Evolutionary conservation across 495 filamentous ascomycete genomes (phyloP).

Genomic region (Amorphotheca resinae): DNA sequence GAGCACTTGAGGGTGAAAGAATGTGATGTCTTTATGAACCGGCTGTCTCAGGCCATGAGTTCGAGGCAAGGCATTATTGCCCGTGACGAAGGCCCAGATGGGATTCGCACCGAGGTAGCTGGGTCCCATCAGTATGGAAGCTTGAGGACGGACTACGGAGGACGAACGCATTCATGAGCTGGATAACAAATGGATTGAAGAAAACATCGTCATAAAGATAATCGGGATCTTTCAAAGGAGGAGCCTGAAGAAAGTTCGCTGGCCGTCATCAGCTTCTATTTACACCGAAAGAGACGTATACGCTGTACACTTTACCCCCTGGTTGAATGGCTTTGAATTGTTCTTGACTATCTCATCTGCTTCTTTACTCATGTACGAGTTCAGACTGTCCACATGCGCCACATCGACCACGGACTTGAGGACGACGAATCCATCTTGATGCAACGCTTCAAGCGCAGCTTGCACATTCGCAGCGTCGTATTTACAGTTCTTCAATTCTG

Average conservation of each 20-base stretch:
- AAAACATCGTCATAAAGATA: slow-evolving; percentile 25
- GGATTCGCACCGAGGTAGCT: slow-evolving; percentile 23
- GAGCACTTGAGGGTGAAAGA: slow-evolving; percentile 20
- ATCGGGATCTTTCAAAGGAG: slow-evolving; percentile 19
- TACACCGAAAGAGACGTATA: background rate
- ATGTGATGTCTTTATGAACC: slow-evolving; percentile 25
- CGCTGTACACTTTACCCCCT: slow-evolving; percentile 20
- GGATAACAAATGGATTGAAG: slow-evolving; percentile 26
- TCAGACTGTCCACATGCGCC: slow-evolving; percentile 17
- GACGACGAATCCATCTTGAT: slow-evolving; percentile 23
- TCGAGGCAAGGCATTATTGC: slow-evolving; percentile 24
- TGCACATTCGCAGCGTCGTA: slow-evolving; percentile 17
- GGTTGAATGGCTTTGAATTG: slow-evolving; percentile 21
- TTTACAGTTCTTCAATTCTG: slow-evolving; percentile 11
- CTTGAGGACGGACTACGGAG: too few relatives aligned
- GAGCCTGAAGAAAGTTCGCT: slow-evolving; percentile 24
- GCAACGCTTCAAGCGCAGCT: slow-evolving; percentile 17
- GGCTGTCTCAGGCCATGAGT: slow-evolving; percentile 24
- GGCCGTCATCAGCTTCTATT: background rate
- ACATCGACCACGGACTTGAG: slow-evolving; percentile 21
- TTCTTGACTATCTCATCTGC: slow-evolving; percentile 16
- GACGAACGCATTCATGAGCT: slow-evolving; percentile 23
- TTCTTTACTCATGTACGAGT: slow-evolving; percentile 19
- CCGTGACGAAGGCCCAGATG: slow-evolving; percentile 24
- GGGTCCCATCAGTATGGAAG: background rate